Evolutionary conservation across 495 filamentous ascomycete genomes (phyloP), one percentile per base, ranked within the genome.

Genomic region (Haplographium delicatum): DNA sequence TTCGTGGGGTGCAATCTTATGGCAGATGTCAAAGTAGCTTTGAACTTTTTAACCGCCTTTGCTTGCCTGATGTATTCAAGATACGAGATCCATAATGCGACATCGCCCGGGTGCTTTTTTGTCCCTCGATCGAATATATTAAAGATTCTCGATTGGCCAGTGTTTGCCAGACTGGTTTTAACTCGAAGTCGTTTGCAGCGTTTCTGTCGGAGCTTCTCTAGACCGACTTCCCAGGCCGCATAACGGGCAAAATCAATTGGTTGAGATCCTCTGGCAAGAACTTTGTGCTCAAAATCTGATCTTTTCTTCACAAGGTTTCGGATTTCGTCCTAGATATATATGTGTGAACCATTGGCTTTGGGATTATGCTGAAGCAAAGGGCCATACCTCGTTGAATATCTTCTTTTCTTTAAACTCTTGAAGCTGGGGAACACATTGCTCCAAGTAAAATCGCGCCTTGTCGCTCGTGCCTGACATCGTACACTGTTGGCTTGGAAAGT

Each of bases 371-470:
- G 5, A 16, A 16, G 34, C 6, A 38, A 38, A 16, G 5, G 15
- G 15, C 6, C 63, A 31, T 68, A 86, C 88, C 71, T 83, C 83
- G 49, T 69, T 80, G 70, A 97, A 97, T 50, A 97, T 84, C 47
- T 87, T 83, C 61, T 95, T 95, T 47, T 85, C 76, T 63, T 91
- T 82, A 52, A 86, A 88, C 49, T 95, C 89, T 42, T 86, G 88
- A 30, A 98, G 79, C 65, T 96, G 89, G 5, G 91, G 88, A 28
- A 95, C 87, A 5, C 86, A 86, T 53, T 89, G 83, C 69, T 98
- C 93, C 37, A 97, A 75, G 65, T 85, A 96, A 68, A 90, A 96
- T 23, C 91, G 86, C 15, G 91, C 91, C 69, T 96, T 97, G 63
- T 98, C 94, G 53, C 85, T 86, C 34, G 88, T 81, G 37, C 78